phyloP scores from a whole-genome alignment of 2,329 filamentous ascomycete species.

The Cladosporium sp. region DNA sequence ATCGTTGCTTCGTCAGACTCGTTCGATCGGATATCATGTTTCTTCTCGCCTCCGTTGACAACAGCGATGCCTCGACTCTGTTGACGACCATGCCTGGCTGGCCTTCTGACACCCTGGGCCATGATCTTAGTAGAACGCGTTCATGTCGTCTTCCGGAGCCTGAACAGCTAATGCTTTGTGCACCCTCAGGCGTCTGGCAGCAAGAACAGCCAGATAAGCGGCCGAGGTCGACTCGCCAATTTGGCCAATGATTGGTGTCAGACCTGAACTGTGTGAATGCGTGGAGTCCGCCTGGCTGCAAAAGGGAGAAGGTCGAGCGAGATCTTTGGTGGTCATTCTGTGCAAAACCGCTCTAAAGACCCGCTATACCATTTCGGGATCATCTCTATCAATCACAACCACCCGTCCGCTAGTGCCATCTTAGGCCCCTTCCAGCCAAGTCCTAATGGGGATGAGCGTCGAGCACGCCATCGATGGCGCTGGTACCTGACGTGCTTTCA shows the following conservation, averaged over 20 bases:
- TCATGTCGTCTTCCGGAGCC: background rate
- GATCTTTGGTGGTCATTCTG: background rate
- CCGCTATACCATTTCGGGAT: too few relatives aligned
- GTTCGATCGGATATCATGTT: background rate
- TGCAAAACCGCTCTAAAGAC: background rate
- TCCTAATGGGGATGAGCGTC: background rate
- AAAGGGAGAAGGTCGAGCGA: background rate
- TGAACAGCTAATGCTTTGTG: background rate
- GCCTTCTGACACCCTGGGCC: constrained; percentile 20
- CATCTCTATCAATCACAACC: background rate
- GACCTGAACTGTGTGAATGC: background rate
- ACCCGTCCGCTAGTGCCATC: too few relatives aligned
- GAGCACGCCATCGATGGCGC: constrained; percentile 5
- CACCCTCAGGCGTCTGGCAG: background rate
- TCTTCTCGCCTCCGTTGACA: background rate
- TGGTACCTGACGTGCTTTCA: background rate
- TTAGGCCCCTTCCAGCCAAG: background rate
- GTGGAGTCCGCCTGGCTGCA: background rate
- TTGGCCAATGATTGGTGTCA: background rate
- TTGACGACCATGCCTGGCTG: constrained; percentile 14
- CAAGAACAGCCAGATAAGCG: background rate
- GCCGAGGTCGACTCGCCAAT: background rate
- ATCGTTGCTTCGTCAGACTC: constrained; percentile 70
- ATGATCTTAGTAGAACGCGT: constrained; percentile 12
- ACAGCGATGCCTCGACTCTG: constrained; percentile 3